Base-by-base conservation (phyloP, 768 basidiomycete genomes). In the Glaciozyma antarctica region DNA sequence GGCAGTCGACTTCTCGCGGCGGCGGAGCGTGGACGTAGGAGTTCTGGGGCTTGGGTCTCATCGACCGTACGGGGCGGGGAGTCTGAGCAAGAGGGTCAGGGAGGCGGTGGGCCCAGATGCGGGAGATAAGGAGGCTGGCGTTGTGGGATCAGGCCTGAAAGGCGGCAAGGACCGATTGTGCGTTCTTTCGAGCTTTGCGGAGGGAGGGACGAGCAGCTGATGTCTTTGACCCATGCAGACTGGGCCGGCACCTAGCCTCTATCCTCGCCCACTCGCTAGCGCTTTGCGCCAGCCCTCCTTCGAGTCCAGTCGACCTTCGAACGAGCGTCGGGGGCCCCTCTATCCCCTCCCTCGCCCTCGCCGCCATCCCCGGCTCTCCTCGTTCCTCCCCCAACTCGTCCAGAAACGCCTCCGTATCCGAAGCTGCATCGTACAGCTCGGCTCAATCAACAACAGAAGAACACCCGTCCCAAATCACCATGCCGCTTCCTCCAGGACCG, bases 11-110 rank as follows among this genome's bases (percentile, higher is more conserved):
- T 67, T 66, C 34, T 62, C 63, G 0, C 48, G 77, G 22, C 64
- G 91, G 60, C 80, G 88, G 55, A 91, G 88, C 75, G 90, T 92
- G 62, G 92, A 97, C 77, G 82, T 89, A 51, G 92, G 92, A 17
- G 92, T 91, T 41, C 81, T 97, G 64, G 84, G 86, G 63, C 85
- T 90, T 57, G 90, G 90, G 0, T 82, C 88, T 55, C 71, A 74
- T 54, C 61, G 76, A 30, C 24, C 47, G 52, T 61, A 59, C 53
- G 68, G 54, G 28, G 61, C 62, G 43, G 71, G 56, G 44, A 60
- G 60, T 32, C 67, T 60, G 83, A 71, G 61, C 48, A 63, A 57
- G 52, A 67, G 60, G 43, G 71, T 74, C 56, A 58, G 71, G 16
- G 67, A 68, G 51, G 69, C 73, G 4, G 70, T 72, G 58, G 71